Base-by-base conservation (phyloP, 768 basidiomycete species). In the Paxillus ammoniavirescens region DNA sequence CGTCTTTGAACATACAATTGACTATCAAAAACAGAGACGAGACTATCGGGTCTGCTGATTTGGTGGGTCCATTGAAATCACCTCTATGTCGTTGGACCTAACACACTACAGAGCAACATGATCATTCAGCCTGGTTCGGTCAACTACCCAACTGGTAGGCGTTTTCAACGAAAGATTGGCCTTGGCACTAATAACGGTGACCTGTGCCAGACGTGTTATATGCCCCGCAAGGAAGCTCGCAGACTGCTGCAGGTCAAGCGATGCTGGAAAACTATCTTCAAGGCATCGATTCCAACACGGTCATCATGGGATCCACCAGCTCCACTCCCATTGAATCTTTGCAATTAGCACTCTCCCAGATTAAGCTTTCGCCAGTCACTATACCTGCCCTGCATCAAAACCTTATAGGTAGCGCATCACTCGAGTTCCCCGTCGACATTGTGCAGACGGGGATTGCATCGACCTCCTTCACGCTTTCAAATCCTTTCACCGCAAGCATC, bases 401-500 rank as follows among this genome's bases (percentile, higher is more conserved):
- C 55, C 68, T 90, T 56, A 82, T 90, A 56, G 72, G 70, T 44
- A 75, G 74, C 23, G 77, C 82, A 1, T 75, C 78, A 1, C 72
- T 90, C 31, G 71, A 75, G 18, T 85, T 90, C 72, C 86, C 87
- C 2, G 69, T 71, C 10, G 69, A 89, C 59, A 84, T 89, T 42
- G 81, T 77, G 15, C 69, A 76, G 57, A 87, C 82, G 1, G 83
- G 82, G 12, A 65, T 84, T 17, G 84, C 85, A 2, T 74, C 75
- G n/a, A 72, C 80, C 5, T 70, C 79, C 1, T 86, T 89, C 62
- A 74, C 70, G 0, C 73, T 90, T 28, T 70, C 74, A 17, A 87
- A 90, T 61, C 86, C 86, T 0, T 90, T 90, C 70, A 87, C 85
- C 0, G 85, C 87, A 15, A 81, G 80, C 62, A 81, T 90, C 65